Base-by-base conservation (phyloP, 345 rosid species). In the Gynandropsis gynandra region DNA sequence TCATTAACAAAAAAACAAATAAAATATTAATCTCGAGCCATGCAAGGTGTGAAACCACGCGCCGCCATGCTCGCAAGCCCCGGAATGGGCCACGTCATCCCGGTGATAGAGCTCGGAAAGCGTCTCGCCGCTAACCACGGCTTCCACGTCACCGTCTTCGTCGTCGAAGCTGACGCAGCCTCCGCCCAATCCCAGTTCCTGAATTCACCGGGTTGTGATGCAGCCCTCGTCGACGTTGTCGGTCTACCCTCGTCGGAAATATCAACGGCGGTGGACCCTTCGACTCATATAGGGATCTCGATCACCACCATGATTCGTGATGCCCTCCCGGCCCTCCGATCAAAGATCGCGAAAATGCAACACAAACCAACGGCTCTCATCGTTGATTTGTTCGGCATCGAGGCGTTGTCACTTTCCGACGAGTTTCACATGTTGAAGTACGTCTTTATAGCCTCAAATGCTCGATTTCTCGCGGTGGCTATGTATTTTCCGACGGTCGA, bases 71-170 rank as follows among this genome's bases (percentile, higher is more conserved):
- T 85, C 4, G 73, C 87, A 2, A 80, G 90, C 53, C 92, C 85
- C 8, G 88, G 95, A 48, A 61, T 78, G 76, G 83, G 95, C 17
- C 92, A 82, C 64, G 63, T 80, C 3, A 78, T 76, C 67, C 90
- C 88, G 0, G 68, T 77, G 47, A 59, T 84, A 1, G 86, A 81
- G 62, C 83, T 84, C 0, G 80, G 70, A 16, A 72, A 75, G 31
- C 74, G 75, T 34, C 74, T 79, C 15, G 66, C 64, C 27, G 4
- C 54, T 17, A 58, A 55, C 58, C 77, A 74, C 52, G 69, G 69
- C 58, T 71, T 76, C 47, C 40, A 45, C 15, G 70, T 72, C 27
- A 73, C 89, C 15, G 60, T 79, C 52, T 73, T 79, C 36, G 62
- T 77, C 10, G 73, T 79, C 18, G 58, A 60, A 10, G 19, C 70